These are phyloP conservation scores for Eimeria praecox DNA, from an alignment of 169 alveolate species.

Conservation along the genomic window DNA sequence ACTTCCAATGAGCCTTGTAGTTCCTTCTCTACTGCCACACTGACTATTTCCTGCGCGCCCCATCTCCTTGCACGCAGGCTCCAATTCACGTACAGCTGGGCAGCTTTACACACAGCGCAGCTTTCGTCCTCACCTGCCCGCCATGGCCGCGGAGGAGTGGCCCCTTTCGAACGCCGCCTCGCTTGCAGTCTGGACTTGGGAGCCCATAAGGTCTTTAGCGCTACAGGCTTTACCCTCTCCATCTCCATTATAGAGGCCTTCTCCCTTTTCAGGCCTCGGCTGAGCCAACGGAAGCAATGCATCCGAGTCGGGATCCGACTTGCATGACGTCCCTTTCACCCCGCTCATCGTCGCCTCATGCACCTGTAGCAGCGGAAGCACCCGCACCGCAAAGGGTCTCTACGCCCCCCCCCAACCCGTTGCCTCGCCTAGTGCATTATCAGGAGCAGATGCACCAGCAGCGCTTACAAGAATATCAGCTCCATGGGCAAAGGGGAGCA, in stretches of 20 bases:
- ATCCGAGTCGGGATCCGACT: constrained; percentile 8
- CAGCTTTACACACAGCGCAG: neutral
- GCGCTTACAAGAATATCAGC: constrained; percentile 71
- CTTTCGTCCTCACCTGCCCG: constrained; percentile 82
- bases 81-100: neutral
- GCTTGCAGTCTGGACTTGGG: constrained; percentile 73
- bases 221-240: constrained; percentile 2
- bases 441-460: neutral
- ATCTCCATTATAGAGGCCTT: neutral
- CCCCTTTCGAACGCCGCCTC: constrained; percentile 85
- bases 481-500: constrained; percentile 43
- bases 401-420: neutral
- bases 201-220: constrained; percentile 65
- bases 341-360: constrained; percentile 77
- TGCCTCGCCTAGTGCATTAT: neutral
- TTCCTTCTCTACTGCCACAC: neutral
- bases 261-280: constrained; percentile 5
- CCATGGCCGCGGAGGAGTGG: constrained; percentile 88
- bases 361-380: constrained; percentile 49
- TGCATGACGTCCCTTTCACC: constrained; percentile 58
- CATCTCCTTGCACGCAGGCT: neutral
- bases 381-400: neutral
- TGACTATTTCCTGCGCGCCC: neutral
- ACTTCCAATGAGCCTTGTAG: neutral
- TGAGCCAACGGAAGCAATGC: constrained; percentile 30